Percentiles rank a stretch among this genome's conserved stretches.
Conservation (phyloP, 306 rosid genomes). For the Ceratonia siliqua region DNA sequence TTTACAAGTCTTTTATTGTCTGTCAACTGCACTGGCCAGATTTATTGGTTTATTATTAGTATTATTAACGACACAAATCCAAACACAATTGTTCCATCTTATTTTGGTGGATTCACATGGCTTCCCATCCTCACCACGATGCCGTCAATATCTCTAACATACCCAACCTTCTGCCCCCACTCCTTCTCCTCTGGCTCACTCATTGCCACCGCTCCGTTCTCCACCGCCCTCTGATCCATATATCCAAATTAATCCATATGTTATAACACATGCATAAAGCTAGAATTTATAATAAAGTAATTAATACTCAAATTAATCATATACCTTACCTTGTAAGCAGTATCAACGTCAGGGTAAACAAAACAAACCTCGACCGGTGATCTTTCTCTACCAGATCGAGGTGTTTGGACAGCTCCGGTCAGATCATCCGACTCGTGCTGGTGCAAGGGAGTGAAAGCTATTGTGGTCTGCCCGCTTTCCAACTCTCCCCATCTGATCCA, state of each 20-base stretch:
- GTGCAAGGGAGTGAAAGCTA: constrained; percentile 78
- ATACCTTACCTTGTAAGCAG: constrained; percentile 60
- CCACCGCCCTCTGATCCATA: constrained; percentile 70
- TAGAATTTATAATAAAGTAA: too few species aligned
- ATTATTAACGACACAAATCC: neutral
- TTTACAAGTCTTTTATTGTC: neutral
- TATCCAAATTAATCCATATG: constrained; percentile 7
- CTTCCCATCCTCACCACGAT: constrained; percentile 78
- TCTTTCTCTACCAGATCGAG: constrained; percentile 46
- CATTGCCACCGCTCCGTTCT: constrained; percentile 76
- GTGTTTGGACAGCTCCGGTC: constrained; percentile 59
- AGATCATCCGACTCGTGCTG: constrained; percentile 79
- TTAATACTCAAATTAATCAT: neutral
- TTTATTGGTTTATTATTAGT: neutral
- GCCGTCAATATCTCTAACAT: constrained; percentile 78
- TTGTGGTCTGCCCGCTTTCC: constrained; percentile 73
- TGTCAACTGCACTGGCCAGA: too few species aligned
- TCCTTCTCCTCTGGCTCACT: constrained; percentile 72
- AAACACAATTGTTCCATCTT: too few species aligned
- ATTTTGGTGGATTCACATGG: constrained; percentile 49
- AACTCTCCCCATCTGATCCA: constrained; percentile 80
- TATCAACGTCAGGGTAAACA: constrained; percentile 67
- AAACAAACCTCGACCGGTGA: constrained; percentile 72
- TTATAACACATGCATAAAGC: neutral
- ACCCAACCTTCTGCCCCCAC: constrained; percentile 91